Evolutionary conservation across 148 eudicot genomes (phyloP).

Genomic region (Camellia sinensis): DNA sequence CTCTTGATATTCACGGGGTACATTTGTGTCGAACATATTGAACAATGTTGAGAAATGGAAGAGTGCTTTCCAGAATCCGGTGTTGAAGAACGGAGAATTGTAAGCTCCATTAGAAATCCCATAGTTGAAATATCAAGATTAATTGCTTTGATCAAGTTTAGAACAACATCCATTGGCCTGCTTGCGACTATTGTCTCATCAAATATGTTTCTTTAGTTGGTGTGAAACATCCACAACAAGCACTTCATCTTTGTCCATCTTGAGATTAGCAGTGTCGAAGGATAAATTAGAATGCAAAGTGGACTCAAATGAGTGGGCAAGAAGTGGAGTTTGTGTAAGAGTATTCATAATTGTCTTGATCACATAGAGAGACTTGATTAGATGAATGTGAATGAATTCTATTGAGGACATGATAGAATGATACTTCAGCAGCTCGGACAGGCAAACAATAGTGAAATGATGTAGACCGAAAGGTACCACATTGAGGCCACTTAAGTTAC

Average conservation of each 20-base stretch:
- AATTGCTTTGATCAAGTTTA: conserved; percentile 25
- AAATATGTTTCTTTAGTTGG: conserved; percentile 22
- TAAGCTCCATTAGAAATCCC: conserved; percentile 29
- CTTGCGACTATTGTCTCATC: conserved; percentile 30
- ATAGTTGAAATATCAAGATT: conserved; percentile 28
- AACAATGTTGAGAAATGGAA: conserved; percentile 25
- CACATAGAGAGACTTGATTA: too few species aligned
- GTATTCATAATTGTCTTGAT: too few species aligned
- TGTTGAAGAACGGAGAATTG: conserved; percentile 28
- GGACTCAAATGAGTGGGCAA: too few species aligned
- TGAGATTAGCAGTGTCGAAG: conserved; percentile 6
- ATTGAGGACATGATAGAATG: too few species aligned
- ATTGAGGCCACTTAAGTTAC: too few species aligned
- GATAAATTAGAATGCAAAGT: too few species aligned
- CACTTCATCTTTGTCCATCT: conserved; percentile 21
- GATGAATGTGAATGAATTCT: too few species aligned
- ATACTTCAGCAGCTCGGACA: too few species aligned
- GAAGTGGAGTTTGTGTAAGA: too few species aligned
- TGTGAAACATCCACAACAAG: conserved; percentile 26
- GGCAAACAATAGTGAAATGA: too few species aligned
- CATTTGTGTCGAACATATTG: conserved; percentile 35
- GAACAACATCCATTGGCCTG: conserved; percentile 31
- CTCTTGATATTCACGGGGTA: conserved; percentile 17
- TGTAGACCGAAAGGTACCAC: too few species aligned
- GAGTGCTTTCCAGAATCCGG: conserved; percentile 32